phyloP scores from a whole-genome alignment of 169 alveolate species.

The Perkinsus chesapeaki region DNA sequence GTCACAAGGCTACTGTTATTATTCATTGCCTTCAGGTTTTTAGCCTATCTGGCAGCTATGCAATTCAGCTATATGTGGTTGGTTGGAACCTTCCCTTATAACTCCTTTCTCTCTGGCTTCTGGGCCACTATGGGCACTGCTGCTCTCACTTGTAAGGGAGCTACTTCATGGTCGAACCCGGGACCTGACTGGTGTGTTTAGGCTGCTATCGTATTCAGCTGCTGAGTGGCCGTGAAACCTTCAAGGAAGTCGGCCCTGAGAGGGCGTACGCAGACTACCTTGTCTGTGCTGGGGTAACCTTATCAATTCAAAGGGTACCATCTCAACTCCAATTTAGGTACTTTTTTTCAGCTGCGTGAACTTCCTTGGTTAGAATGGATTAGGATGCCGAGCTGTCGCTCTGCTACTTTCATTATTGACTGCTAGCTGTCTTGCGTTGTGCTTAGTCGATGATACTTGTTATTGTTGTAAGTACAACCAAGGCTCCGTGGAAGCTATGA shows the following conservation, averaged over 20 bases:
- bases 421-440: neutral
- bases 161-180: neutral
- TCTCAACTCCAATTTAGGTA: neutral
- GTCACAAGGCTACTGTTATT: neutral
- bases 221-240: neutral
- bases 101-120: conserved; percentile 7
- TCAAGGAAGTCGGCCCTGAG: neutral
- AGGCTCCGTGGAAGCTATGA: no score
- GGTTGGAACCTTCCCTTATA: conserved; percentile 4
- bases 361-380: neutral
- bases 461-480: no score
- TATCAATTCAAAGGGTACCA: neutral
- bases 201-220: neutral
- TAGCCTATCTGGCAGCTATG: neutral
- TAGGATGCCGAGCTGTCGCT: neutral
- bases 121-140: neutral
- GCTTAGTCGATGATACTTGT: neutral
- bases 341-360: neutral
- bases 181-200: neutral
- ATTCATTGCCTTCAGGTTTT: neutral
- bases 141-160: neutral
- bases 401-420: neutral
- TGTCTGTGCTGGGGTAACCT: neutral
- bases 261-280: neutral
- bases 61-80: neutral